phyloP scores from a whole-genome alignment of 1,139 yeast species.

The Scheffersomyces stambukii region DNA sequence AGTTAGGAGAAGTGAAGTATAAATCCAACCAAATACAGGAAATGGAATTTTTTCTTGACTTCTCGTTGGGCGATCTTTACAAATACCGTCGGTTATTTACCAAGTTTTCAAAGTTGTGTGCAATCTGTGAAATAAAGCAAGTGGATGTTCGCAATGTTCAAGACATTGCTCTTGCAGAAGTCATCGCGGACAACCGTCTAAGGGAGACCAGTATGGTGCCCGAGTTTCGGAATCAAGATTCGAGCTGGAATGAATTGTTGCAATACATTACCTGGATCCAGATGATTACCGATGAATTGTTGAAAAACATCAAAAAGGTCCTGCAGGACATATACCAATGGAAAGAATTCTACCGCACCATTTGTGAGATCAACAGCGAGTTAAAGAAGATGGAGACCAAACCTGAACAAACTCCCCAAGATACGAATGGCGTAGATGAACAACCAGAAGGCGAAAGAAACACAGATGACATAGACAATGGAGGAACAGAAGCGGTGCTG shows the following conservation, averaged over 20 bases:
- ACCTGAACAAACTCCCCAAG: slow-evolving; percentile 1
- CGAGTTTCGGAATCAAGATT: slow-evolving; percentile 10
- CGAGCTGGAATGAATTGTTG: slow-evolving; percentile 16
- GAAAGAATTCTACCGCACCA: slow-evolving; percentile 40
- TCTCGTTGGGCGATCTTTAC: slow-evolving; percentile 46
- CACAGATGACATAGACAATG: neutral
- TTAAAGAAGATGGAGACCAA: slow-evolving; percentile 15
- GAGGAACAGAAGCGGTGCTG: neutral
- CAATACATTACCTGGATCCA: slow-evolving; percentile 28
- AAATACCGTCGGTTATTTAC: slow-evolving; percentile 26
- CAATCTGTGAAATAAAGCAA: slow-evolving; percentile 41
- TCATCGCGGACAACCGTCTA: slow-evolving; percentile 10
- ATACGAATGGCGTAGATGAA: neutral
- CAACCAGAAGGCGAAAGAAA: slow-evolving; percentile 1
- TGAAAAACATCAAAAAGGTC: slow-evolving; percentile 34
- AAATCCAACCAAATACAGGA: slow-evolving; percentile 34
- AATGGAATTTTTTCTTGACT: slow-evolving; percentile 53
- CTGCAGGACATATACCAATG: slow-evolving; percentile 42
- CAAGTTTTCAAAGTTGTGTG: slow-evolving; percentile 38
- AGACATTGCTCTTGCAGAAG: slow-evolving; percentile 16
- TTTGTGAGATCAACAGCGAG: slow-evolving; percentile 28
- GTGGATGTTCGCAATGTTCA: slow-evolving; percentile 33
- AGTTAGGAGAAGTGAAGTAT: slow-evolving; percentile 22
- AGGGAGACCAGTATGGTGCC: slow-evolving; percentile 3
- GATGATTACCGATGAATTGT: slow-evolving; percentile 25